Percentiles rank a stretch among this genome's conserved stretches.
phyloP scores from a whole-genome alignment of 345 rosid genomes.

The Eutrema japonicum region DNA sequence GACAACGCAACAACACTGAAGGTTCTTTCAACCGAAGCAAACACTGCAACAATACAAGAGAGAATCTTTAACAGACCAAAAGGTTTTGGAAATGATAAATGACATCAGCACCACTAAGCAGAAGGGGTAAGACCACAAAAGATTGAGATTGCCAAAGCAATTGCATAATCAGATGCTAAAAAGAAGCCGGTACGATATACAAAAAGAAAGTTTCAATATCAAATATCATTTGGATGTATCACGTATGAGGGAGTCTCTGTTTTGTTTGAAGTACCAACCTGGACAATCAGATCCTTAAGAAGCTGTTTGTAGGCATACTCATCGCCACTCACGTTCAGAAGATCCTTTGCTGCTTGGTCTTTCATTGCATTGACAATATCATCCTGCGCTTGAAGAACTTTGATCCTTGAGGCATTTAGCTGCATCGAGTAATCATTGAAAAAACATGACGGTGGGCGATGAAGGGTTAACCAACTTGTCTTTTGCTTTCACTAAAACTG shows the following conservation, averaged over 20 bases:
- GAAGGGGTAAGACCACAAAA: conserved; percentile 3
- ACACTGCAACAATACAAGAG: conserved; percentile 57
- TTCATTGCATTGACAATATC: conserved; percentile 89
- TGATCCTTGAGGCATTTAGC: conserved; percentile 96
- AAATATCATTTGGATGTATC: background rate
- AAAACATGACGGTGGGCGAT: background rate
- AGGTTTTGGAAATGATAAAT: background rate
- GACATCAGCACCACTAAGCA: background rate
- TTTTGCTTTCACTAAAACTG: too few relatives aligned
- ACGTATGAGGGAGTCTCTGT: background rate
- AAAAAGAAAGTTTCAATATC: background rate
- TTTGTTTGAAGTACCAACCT: conserved; percentile 53
- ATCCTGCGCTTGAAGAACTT: conserved; percentile 99
- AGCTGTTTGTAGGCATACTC: conserved; percentile 65
- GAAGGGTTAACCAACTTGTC: too few relatives aligned
- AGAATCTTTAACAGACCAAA: conserved; percentile 5
- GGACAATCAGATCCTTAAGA: conserved; percentile 85
- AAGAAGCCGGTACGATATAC: background rate
- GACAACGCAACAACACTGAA: conserved; percentile 89
- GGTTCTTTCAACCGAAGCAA: conserved; percentile 95
- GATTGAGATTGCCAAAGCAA: background rate
- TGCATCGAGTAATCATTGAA: conserved; percentile 98
- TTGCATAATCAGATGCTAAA: background rate
- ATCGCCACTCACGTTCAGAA: conserved; percentile 68
- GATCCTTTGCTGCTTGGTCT: conserved; percentile 86